A percentile compares a stretch with the other conserved stretches of the same genome.
Conservation (phyloP, 441 rosid genomes). For the Pelargonium myrrhifolium region DNA sequence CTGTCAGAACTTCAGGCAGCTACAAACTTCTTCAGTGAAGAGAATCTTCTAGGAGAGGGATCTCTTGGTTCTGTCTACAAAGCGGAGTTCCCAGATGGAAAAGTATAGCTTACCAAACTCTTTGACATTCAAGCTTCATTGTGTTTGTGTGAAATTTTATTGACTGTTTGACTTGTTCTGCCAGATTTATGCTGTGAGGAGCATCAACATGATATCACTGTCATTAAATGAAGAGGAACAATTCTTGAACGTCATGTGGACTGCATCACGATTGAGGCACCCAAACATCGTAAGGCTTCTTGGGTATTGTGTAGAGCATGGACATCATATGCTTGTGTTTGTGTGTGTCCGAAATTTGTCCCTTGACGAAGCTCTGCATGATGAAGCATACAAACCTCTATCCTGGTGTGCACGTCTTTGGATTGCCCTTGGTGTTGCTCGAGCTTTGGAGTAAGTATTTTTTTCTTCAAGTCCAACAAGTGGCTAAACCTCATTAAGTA, state of each 20-base stretch:
- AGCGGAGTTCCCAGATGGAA: conserved; percentile 72
- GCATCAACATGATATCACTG: conserved; percentile 55
- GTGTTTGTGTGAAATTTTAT: background rate
- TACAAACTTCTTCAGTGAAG: conserved; percentile 67
- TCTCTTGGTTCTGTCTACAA: conserved; percentile 88
- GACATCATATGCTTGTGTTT: conserved; percentile 72
- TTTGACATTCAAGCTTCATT: conserved; percentile 12
- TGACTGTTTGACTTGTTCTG: conserved; percentile 7
- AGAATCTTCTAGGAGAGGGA: conserved; percentile 74
- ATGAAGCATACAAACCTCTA: conserved; percentile 53
- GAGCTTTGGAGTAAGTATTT: conserved; percentile 67
- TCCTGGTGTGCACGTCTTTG: conserved; percentile 74
- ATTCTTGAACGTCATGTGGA: conserved; percentile 63
- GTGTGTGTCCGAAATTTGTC: conserved; percentile 66
- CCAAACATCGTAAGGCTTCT: conserved; percentile 71
- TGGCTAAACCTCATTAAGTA: too few species aligned
- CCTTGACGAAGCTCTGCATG: conserved; percentile 64
- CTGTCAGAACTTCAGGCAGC: conserved; percentile 73
- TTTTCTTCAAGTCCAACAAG: background rate
- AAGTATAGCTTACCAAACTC: conserved; percentile 33
- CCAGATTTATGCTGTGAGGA: conserved; percentile 74
- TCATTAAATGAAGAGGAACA: conserved; percentile 80
- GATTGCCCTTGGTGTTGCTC: conserved; percentile 80
- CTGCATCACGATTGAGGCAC: conserved; percentile 63
- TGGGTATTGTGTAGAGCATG: conserved; percentile 82